Conservation (phyloP, 352 stramenopile genomes). For the Globisporangium apiculatum region DNA sequence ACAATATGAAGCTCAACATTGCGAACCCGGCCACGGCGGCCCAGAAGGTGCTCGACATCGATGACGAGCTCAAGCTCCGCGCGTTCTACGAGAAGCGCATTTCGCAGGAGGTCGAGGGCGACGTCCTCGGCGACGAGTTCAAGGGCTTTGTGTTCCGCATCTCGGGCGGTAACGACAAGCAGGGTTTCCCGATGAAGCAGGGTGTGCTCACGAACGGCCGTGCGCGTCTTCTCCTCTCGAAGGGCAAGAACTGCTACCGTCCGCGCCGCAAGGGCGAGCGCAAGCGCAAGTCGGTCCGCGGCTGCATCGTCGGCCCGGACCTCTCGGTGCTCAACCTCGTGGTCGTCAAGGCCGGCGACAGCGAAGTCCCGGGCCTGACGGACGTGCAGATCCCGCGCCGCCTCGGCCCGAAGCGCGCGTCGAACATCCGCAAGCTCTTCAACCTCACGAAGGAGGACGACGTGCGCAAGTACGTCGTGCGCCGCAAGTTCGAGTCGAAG, state of each 20-base stretch:
- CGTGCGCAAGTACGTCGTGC: conserved; percentile 99
- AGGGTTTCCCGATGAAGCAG: conserved; percentile 99
- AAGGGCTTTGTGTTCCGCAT: conserved; percentile 99
- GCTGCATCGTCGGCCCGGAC: conserved; percentile 99
- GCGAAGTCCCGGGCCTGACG: conserved; percentile 95
- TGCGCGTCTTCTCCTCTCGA: conserved; percentile 97
- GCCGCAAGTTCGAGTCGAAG: conserved; percentile 98
- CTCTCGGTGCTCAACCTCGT: conserved; percentile 99
- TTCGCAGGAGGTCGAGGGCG: conserved; percentile 98
- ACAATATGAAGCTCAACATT: conserved; percentile 99
- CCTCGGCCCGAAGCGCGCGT: conserved; percentile 98
- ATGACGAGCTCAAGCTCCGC: conserved; percentile 99
- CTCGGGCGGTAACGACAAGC: conserved; percentile 99
- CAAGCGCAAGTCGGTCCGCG: conserved; percentile 98
- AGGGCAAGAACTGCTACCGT: conserved; percentile 97
- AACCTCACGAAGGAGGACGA: conserved; percentile 99
- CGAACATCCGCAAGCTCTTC: conserved; percentile 99
- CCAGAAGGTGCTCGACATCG: conserved; percentile 99
- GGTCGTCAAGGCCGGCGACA: conserved; percentile 96
- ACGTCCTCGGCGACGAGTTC: conserved; percentile 99
- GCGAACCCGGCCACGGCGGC: conserved; percentile 95
- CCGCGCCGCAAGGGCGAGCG: conserved; percentile 94
- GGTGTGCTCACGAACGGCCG: conserved; percentile 98
- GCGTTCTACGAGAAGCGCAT: conserved; percentile 99
- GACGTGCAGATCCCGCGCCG: conserved; percentile 95